Conservation (phyloP, 176 grass and related monocot species). For the Aechmea fasciata region DNA sequence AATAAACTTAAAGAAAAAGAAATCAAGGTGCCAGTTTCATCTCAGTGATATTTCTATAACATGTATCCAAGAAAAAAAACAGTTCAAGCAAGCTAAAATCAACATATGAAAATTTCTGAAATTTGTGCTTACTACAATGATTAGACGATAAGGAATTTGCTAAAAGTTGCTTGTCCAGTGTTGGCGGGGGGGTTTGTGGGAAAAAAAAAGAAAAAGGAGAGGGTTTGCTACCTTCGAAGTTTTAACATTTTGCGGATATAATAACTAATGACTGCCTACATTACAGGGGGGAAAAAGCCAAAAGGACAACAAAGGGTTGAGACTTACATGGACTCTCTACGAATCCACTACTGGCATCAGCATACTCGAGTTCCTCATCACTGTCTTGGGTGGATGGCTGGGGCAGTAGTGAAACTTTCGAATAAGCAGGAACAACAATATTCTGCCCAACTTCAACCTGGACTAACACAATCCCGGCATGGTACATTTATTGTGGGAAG, state of each 20-base stretch:
- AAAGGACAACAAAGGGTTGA: slow-evolving; percentile 2
- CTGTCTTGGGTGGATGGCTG: slow-evolving; percentile 92
- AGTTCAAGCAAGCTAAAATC: slow-evolving; percentile 9
- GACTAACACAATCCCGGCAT: slow-evolving; percentile 13
- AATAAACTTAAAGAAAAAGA: slow-evolving; percentile 19
- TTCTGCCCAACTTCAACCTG: slow-evolving; percentile 96
- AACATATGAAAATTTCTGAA: slow-evolving; percentile 7
- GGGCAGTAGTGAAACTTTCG: slow-evolving; percentile 75
- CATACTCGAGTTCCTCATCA: slow-evolving; percentile 95
- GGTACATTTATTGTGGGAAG: neutral
- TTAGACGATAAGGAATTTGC: no score
- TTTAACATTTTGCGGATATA: no score
- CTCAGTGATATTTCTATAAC: no score
- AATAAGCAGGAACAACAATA: slow-evolving; percentile 63
- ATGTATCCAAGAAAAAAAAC: neutral
- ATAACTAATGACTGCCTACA: no score
- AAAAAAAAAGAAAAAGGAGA: no score
- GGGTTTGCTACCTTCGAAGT: no score
- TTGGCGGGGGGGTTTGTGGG: no score
- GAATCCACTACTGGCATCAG: slow-evolving; percentile 68
- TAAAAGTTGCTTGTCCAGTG: no score
- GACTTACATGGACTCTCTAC: slow-evolving; percentile 74
- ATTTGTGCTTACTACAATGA: no score
- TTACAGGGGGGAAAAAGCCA: neutral
- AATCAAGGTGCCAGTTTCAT: neutral